Evolutionary conservation across 768 basidiomycete species (phyloP), one percentile per base, ranked within the genome.

Genomic region (Clavulina sp.): DNA sequence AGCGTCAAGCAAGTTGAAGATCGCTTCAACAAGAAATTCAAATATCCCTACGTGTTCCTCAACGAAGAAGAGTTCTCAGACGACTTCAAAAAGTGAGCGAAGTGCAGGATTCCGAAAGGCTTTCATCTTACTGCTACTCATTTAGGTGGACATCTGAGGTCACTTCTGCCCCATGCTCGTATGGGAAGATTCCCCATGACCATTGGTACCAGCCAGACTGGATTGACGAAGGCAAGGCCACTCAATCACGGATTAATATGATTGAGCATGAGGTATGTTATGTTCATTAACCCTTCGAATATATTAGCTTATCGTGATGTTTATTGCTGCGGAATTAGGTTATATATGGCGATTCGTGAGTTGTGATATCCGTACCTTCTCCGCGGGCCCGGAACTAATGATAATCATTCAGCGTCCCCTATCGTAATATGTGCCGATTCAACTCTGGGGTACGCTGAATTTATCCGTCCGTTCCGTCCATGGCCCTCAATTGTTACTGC

Each of bases 371-470:
- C 31, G 38, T 24, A 7, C 34, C 30, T 4, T 29, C n/a, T 6
- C 16, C 19, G 29, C 32, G 32, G 16, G 48, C 24, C 13, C 9
- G 32, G 19, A 46, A 18, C 50, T 26, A n/a, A 48, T 7, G 19
- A 19, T 28, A 4, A n/a, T 56, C 32, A 4, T 63, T 67, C 54
- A 60, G 61, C 5, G 64, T 69, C 1, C 63, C 66, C 2, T 93
- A 95, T 61, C 78, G 91, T 36, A 89, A 93, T 58, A 93, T 95
- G 92, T 95, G 92, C 65, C 77, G 92, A 7, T 96, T 80, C 66
- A 88, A 92, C 66, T 89, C 85, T 44, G 88, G 86, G 30, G 85
- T 87, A 64, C 57, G 78, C 68, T 26, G 40, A 36, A 5, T 18
- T 24, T 36, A 9, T 28, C 21, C 21, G 5, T n/a, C 28, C 13